Conservation (phyloP, 192 early-diverging fungal genomes). For the Coemansia sp. region DNA sequence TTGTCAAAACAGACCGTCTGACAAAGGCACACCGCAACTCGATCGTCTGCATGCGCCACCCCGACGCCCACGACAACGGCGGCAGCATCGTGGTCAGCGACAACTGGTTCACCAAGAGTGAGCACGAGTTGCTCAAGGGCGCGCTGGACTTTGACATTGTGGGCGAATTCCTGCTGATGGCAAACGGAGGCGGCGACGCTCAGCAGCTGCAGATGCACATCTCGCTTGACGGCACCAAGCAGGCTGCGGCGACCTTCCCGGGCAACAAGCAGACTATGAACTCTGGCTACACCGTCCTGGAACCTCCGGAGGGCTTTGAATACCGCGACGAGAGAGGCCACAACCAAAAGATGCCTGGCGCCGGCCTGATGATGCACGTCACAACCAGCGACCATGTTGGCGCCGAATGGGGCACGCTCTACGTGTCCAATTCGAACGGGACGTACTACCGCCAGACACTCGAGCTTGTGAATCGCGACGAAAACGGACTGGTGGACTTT, state of each 20-base stretch:
- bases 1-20: slow-evolving; percentile 51
- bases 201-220: slow-evolving; percentile 57
- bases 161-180: slow-evolving; percentile 75
- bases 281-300: slow-evolving; percentile 69
- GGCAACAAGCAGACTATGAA: slow-evolving; percentile 53
- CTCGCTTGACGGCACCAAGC: slow-evolving; percentile 67
- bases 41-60: slow-evolving; percentile 73
- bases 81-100: slow-evolving; percentile 62
- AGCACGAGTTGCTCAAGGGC: slow-evolving; percentile 56
- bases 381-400: slow-evolving; percentile 53
- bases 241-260: slow-evolving; percentile 76
- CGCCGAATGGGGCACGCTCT: slow-evolving; percentile 78
- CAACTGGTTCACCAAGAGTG: slow-evolving; percentile 51
- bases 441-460: slow-evolving; percentile 71
- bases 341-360: slow-evolving; percentile 43
- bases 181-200: slow-evolving; percentile 50
- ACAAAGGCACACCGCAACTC: slow-evolving; percentile 51
- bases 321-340: slow-evolving; percentile 31
- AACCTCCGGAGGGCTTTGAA: slow-evolving; percentile 54
- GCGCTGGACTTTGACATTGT: slow-evolving; percentile 80
- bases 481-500: slow-evolving; percentile 82
- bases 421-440: slow-evolving; percentile 88
- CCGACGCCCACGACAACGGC: slow-evolving; percentile 4
- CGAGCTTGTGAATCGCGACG: slow-evolving; percentile 70
- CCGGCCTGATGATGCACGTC: slow-evolving; percentile 65